Evolutionary conservation across 805 yeast genomes (phyloP).

Genomic region (Blastobotrys peoriensis): DNA sequence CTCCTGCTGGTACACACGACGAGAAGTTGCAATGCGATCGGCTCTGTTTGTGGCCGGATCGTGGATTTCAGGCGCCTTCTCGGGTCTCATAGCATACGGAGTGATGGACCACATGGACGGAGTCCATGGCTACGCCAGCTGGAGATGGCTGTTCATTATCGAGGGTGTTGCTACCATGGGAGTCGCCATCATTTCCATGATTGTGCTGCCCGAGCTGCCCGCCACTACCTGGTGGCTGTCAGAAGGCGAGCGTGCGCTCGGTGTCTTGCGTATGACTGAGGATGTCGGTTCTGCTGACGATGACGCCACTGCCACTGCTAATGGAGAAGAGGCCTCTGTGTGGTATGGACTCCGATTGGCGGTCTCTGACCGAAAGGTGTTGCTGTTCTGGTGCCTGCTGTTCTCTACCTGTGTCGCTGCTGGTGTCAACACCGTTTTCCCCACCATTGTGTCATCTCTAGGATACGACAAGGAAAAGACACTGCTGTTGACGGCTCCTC

Average conservation of each 20-base stretch:
- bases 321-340: neutral
- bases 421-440: slow-evolving; percentile 54
- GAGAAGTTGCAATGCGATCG: slow-evolving; percentile 44
- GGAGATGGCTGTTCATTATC: slow-evolving; percentile 54
- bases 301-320: neutral
- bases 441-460: slow-evolving; percentile 54
- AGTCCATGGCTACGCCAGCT: slow-evolving; percentile 37
- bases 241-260: slow-evolving; percentile 18
- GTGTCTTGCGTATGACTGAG: slow-evolving; percentile 15
- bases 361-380: slow-evolving; percentile 20
- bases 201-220: slow-evolving; percentile 49
- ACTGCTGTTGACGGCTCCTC: slow-evolving; percentile 54
- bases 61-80: slow-evolving; percentile 44
- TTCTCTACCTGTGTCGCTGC: slow-evolving; percentile 30
- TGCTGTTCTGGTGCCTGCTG: slow-evolving; percentile 23
- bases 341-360: slow-evolving; percentile 13
- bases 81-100: slow-evolving; percentile 52
- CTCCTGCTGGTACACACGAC: slow-evolving; percentile 51
- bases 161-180: slow-evolving; percentile 51
- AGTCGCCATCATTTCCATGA: slow-evolving; percentile 40
- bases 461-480: slow-evolving; percentile 46
- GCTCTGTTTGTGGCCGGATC: slow-evolving; percentile 48
- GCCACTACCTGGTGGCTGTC: slow-evolving; percentile 30
- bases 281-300: slow-evolving; percentile 19
- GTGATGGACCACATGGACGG: slow-evolving; percentile 41